These are phyloP conservation scores for Dioscorea zingiberensis DNA, from an alignment of 106 monocot species.

Conservation along the genomic window DNA sequence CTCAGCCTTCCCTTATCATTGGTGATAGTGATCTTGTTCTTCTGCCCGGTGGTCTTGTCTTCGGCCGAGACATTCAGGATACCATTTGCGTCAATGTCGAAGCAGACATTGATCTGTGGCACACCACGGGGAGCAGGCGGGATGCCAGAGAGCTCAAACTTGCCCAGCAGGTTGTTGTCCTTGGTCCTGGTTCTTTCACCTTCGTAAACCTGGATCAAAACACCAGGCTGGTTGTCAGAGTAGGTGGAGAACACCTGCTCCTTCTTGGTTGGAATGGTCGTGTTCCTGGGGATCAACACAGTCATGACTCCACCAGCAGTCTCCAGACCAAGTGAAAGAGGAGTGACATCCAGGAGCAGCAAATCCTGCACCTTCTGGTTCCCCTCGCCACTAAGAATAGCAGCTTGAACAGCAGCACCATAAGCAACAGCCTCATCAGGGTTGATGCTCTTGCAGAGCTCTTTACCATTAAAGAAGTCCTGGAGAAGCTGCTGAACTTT, in stretches of 20 bases:
- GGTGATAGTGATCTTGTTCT: slow-evolving; percentile 66
- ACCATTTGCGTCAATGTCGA: slow-evolving; percentile 63
- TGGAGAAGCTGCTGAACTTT: slow-evolving; percentile 28
- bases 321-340: slow-evolving; percentile 43
- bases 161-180: slow-evolving; percentile 56
- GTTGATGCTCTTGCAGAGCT: slow-evolving; percentile 50
- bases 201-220: slow-evolving; percentile 39
- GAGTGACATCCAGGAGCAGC: slow-evolving; percentile 35
- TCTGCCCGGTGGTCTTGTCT: slow-evolving; percentile 51
- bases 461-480: slow-evolving; percentile 39
- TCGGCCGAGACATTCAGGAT: slow-evolving; percentile 59
- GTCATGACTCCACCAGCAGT: slow-evolving; percentile 44
- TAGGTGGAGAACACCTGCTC: slow-evolving; percentile 36
- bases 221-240: slow-evolving; percentile 44
- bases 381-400: slow-evolving; percentile 54
- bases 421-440: slow-evolving; percentile 40
- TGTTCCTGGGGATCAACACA: slow-evolving; percentile 36
- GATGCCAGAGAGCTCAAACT: slow-evolving; percentile 53
- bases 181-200: slow-evolving; percentile 43
- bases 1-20: slow-evolving; percentile 35
- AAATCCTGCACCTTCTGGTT: slow-evolving; percentile 60
- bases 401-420: slow-evolving; percentile 46
- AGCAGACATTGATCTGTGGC: slow-evolving; percentile 56
- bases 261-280: slow-evolving; percentile 43
- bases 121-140: slow-evolving; percentile 56